Base-by-base conservation (phyloP, 1,284 basidiomycete species). In the Irpex rosettiformis region DNA sequence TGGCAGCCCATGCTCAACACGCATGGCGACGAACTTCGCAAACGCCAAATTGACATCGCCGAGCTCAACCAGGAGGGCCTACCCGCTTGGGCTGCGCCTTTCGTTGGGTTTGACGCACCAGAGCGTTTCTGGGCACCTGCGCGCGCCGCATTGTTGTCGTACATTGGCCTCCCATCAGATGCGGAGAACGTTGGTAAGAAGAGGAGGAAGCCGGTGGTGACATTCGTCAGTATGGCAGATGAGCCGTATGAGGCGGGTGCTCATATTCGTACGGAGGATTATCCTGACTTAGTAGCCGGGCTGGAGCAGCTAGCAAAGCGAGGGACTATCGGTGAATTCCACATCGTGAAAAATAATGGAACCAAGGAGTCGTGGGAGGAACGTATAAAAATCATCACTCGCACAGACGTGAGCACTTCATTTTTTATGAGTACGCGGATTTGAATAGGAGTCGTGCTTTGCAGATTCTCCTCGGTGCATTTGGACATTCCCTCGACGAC, bases 71-170 rank as follows among this genome's bases (percentile, higher is more conserved):
- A 51, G 8, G 48, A 51, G 13, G 63, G 64, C 56, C 60, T 73
- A 64, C 66, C 81, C 65, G 53, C 72, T 1, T 84, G 82, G 67
- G 74, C 84, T 1, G 76, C 83, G n/a, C 82, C 89, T 0, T 82
- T 92, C 64, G 74, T 80, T n/a, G 76, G 76, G 52, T 70, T 91
- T 27, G 69, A 69, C 2, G 78, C 76, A 1, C 83, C 85, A 10
- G 69, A 77, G 49, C 73, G 80, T 57, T 93, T 91, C 91, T 93
- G 86, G 85, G 80, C 86, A 58, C 88, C 91, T 2, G 73, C 90
- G 47, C 70, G 70, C 29, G 37, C 64, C 1, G 63, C 70, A 25
- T 61, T 72, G 30, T 56, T 67, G 49, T 65, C 61, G 10, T 69
- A 70, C 56, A 61, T 72, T 21, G 62, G 60, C 16, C 29, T 70